Conservation (phyloP, 108 stramenopile genomes). For the Nitzschia sp. region DNA sequence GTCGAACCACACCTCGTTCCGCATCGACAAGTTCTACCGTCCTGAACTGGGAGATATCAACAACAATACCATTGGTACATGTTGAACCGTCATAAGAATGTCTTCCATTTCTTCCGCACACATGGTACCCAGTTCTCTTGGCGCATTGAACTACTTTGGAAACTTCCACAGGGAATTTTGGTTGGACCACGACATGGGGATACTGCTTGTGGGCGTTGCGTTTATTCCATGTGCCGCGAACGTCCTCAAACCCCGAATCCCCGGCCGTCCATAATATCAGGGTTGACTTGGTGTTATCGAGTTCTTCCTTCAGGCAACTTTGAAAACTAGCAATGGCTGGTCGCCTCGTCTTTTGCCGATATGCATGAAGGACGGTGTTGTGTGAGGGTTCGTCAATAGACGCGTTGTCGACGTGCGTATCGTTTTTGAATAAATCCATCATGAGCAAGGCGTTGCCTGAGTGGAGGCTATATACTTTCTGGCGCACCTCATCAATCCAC, state of each 20-base stretch:
- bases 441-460: neutral
- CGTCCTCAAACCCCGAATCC: neutral
- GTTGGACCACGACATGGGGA: neutral
- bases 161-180: neutral
- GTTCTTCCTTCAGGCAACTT: neutral
- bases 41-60: neutral
- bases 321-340: neutral
- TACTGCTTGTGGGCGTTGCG: neutral
- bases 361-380: neutral
- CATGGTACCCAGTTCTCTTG: conserved; percentile 3
- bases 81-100: conserved; percentile 7
- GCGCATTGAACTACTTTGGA: neutral
- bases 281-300: neutral
- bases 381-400: neutral
- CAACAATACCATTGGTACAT: conserved; percentile 7
- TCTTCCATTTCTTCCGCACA: conserved; percentile 5
- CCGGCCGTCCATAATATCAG: neutral
- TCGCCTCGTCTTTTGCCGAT: neutral
- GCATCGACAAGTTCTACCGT: neutral
- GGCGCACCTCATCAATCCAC: neutral
- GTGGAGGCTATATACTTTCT: neutral
- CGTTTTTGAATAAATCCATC: neutral
- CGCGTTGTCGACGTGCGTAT: neutral
- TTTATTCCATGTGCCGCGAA: conserved; percentile 1
- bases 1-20: neutral